phyloP scores from a whole-genome alignment of 2,329 filamentous ascomycete species.

The Penicillium sp. region DNA sequence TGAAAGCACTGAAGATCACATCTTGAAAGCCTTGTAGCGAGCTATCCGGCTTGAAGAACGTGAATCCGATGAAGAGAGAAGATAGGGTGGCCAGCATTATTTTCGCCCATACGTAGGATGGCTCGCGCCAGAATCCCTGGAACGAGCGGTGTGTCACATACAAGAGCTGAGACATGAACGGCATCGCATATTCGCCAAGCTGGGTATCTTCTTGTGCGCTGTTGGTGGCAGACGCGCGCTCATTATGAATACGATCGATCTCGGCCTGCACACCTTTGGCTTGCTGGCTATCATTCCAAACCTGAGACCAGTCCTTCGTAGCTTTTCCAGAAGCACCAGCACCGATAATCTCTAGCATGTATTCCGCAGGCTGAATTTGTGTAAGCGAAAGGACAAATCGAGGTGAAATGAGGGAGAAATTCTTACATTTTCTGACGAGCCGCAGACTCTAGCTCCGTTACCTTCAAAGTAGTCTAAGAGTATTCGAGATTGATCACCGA shows the following conservation, averaged over 20 bases:
- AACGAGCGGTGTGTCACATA: slow-evolving; percentile 75
- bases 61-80: slow-evolving; percentile 79
- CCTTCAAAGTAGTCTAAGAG: slow-evolving; percentile 66
- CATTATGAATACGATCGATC: slow-evolving; percentile 60
- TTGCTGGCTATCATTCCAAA: slow-evolving; percentile 64
- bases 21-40: slow-evolving; percentile 80
- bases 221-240: slow-evolving; percentile 43
- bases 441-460: slow-evolving; percentile 65
- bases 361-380: slow-evolving; percentile 64
- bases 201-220: slow-evolving; percentile 43
- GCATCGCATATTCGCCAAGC: slow-evolving; percentile 75
- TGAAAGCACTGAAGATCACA: slow-evolving; percentile 85
- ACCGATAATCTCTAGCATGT: slow-evolving; percentile 64
- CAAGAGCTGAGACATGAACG: slow-evolving; percentile 68
- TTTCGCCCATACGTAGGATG: slow-evolving; percentile 86
- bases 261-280: slow-evolving; percentile 61
- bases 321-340: slow-evolving; percentile 71
- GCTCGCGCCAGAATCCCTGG: slow-evolving; percentile 87
- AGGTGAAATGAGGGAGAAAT: background rate
- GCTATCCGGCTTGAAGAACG: slow-evolving; percentile 74
- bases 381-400: slow-evolving; percentile 15
- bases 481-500: slow-evolving; percentile 61
- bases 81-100: slow-evolving; percentile 64
- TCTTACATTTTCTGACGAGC: slow-evolving; percentile 60
- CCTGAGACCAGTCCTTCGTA: slow-evolving; percentile 64